Evolutionary conservation across 257 asterid genomes (phyloP), one percentile per base, ranked within the genome.

Genomic region (Scutellaria baicalensis): DNA sequence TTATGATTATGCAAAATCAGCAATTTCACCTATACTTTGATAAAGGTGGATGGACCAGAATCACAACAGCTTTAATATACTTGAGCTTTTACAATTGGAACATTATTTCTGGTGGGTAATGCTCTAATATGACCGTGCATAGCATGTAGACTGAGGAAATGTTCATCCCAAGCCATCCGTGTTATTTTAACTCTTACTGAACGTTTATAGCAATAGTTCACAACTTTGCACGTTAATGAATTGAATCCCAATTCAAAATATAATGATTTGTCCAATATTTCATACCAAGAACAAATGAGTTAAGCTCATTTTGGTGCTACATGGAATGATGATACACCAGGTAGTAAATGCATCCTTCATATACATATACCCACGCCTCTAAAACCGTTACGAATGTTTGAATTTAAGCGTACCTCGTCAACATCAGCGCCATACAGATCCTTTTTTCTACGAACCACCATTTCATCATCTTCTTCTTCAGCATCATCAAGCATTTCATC

Each of bases 401-500:
- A 45, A 67, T 9, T 75, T 64, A 58, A 72, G 16, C 60, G 50
- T 79, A 86, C 93, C 91, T 86, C 92, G 57, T 57, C 77, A 62
- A 81, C 79, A 63, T 87, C 84, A 59, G 82, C 87, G 45, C 80
- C 83, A 59, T 89, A 83, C 67, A 59, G 33, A 51, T 68, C 70
- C 44, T 70, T 72, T 43, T 78, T 80, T 58, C 74, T 72, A 61
- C 88, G 87, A 75, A 80, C 75, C 13, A 70, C 50, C 69, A 68
- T 71, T 59, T 79, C 76, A 20, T 72, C 61, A 66, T 86, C 89
- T 62, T 79, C 90, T 59, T 91, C 95, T 20, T 84, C 90, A 56
- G 80, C 78, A 10, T 81, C 95, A 57, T 86, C 93, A 50, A 83
- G 81, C 75, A 43, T 66, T 86, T 82, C 93, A 75, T 89, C 97